Base-by-base conservation (phyloP, 176 grass and related monocot genomes). In the Eleusine indica region DNA sequence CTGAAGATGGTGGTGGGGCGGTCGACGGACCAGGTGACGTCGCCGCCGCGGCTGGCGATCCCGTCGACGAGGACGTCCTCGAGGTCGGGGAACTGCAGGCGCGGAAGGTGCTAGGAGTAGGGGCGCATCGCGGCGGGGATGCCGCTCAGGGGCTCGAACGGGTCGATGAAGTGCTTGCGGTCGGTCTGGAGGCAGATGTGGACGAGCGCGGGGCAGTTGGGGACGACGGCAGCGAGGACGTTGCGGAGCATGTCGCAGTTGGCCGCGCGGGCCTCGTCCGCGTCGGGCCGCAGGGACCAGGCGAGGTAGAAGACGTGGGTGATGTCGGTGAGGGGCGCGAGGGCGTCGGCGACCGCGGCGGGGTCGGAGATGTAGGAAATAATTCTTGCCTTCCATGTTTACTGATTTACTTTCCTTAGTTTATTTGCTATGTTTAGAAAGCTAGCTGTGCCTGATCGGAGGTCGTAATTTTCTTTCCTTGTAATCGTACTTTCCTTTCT, bases 111-210 rank as follows among this genome's bases (percentile, higher is more conserved):
- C 88, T 94, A 86, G 76, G 66, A 47, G 86, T 77, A 94, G n/a
- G 91, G 91, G 4, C 83, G 65, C 5, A 88, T 82, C 6, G 68
- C 83, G 22, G 44, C 4, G 0, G 15, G 10, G 61, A 86, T 51
- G 35, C 35, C 7, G 12, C 75, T 80, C 71, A 83, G 0, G 21
- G n/a, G 35, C 16, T 88, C 82, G 46, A 88, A 88, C 9, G 91
- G 83, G 19, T 86, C 91, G 56, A 88, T 10, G 86, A 88, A 94
- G 84, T 94, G 91, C 85, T 90, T 88, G 65, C 86, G 83, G 29
- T 83, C 88, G 48, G 91, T 94, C 86, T 90, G 91, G 46, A 94
- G 88, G 88, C 86, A 94, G 79, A 94, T 56, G 57, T 94, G 91
- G 79, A 83, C 83, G 70, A 94, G 91, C 16, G 62, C 77, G 4